Percentiles rank a stretch among this genome's conserved stretches.
phyloP scores from a whole-genome alignment of 1,284 basidiomycete species.

The Trichosporon sp. region DNA sequence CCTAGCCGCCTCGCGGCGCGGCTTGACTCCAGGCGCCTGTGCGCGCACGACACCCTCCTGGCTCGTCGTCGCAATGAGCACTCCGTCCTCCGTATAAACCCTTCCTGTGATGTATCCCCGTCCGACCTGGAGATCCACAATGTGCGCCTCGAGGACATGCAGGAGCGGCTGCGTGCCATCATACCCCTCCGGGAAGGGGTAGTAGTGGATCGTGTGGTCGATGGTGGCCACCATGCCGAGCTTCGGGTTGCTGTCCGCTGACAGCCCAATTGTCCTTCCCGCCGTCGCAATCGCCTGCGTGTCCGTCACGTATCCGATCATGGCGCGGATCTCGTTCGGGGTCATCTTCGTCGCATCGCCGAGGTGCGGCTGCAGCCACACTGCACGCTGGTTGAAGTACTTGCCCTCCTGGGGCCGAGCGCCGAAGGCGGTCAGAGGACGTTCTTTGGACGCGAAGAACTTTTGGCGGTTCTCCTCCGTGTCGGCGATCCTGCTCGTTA shows the following conservation, averaged over 20 bases:
- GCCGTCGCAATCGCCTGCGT: constrained; percentile 72
- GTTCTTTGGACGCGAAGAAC: constrained; percentile 57
- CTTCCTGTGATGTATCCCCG: constrained; percentile 73
- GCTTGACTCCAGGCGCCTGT: constrained; percentile 16
- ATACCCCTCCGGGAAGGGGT: constrained; percentile 70
- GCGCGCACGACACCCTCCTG: constrained; percentile 73
- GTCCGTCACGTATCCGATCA: constrained; percentile 83
- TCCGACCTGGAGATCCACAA: constrained; percentile 65
- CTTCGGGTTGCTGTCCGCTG: constrained; percentile 53
- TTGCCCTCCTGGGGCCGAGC: constrained; percentile 30
- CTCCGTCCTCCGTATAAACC: constrained; percentile 73
- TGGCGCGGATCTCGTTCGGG: constrained; percentile 78
- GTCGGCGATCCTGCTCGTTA: background rate
- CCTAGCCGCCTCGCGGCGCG: constrained; percentile 18
- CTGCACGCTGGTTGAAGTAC: constrained; percentile 62
- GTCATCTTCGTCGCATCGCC: constrained; percentile 64
- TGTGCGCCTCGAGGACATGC: constrained; percentile 73
- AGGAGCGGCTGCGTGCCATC: constrained; percentile 78
- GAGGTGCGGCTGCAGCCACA: constrained; percentile 72
- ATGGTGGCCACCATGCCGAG: constrained; percentile 76
- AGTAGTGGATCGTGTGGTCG: constrained; percentile 84
- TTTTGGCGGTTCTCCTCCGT: constrained; percentile 60
- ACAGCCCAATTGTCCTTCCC: constrained; percentile 65
- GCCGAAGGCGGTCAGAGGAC: constrained; percentile 67
- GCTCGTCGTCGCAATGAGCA: constrained; percentile 71